Conservation (phyloP, 352 stramenopile genomes). For the Globisporangium canariense region DNA sequence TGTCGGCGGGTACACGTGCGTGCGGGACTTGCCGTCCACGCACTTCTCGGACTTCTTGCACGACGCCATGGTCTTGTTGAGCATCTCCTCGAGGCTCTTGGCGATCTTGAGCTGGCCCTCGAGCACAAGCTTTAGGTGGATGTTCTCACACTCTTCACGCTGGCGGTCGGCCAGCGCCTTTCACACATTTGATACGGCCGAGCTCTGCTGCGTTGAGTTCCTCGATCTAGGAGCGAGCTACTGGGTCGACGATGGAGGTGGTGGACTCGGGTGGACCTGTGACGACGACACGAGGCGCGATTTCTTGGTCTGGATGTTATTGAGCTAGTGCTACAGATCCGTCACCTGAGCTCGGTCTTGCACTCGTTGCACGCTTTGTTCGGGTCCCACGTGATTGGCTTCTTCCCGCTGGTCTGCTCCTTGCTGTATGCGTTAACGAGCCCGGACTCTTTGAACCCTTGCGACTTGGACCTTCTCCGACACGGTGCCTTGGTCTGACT, state of each 20-base stretch:
- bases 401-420: background rate
- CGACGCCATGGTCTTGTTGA: background rate
- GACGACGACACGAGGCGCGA: background rate
- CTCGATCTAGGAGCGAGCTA: too few relatives aligned
- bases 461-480: constrained; percentile 1
- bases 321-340: constrained; percentile 17
- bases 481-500: background rate
- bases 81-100: constrained; percentile 31
- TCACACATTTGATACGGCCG: background rate
- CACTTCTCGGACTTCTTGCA: background rate
- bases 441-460: background rate
- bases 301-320: constrained; percentile 3
- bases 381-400: constrained; percentile 5
- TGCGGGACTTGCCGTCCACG: background rate
- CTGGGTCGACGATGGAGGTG: background rate
- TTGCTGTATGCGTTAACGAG: background rate
- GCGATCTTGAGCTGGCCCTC: constrained; percentile 46
- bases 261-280: background rate
- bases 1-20: background rate
- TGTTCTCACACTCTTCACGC: constrained; percentile 41
- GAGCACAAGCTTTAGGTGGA: constrained; percentile 27
- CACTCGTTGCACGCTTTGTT: constrained; percentile 21
- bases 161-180: constrained; percentile 9
- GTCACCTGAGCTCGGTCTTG: constrained; percentile 17
- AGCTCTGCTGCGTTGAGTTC: background rate